These are phyloP conservation scores for Calcarisporium arbuscula DNA, from an alignment of 2,329 filamentous ascomycete species.

Conservation along the genomic window DNA sequence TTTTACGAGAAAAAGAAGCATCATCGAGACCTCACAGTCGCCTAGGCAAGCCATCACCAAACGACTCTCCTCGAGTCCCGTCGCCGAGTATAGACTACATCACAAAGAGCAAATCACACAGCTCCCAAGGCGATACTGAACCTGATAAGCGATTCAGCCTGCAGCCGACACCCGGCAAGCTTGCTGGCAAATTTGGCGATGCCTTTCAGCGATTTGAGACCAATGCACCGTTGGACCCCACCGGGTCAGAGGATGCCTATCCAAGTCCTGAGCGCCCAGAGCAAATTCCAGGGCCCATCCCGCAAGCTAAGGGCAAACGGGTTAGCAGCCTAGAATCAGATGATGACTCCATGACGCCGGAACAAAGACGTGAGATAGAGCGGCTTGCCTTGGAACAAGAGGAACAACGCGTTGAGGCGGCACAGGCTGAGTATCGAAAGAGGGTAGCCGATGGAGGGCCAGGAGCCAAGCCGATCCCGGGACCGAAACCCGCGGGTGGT, in stretches of 20 bases:
- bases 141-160: conserved; percentile 66
- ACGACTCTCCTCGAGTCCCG: conserved; percentile 14
- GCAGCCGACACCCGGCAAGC: conserved; percentile 60
- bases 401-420: conserved; percentile 81
- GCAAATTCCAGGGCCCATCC: conserved; percentile 63
- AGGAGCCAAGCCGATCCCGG: conserved; percentile 30
- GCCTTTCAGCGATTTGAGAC: conserved; percentile 88
- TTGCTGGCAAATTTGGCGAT: conserved; percentile 87
- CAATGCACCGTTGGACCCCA: conserved; percentile 26
- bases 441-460: conserved; percentile 52
- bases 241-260: conserved; percentile 11
- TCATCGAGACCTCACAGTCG: conserved; percentile 34
- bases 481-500: conserved; percentile 51
- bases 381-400: conserved; percentile 75
- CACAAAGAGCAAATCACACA: too few species aligned
- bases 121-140: too few species aligned
- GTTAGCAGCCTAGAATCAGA: conserved; percentile 61
- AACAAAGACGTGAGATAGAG: conserved; percentile 86
- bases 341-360: conserved; percentile 69
- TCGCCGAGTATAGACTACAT: conserved; percentile 39
- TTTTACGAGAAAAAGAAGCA: conserved; percentile 69
- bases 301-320: conserved; percentile 53
- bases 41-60: conserved; percentile 14
- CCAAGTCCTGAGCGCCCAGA: too few species aligned
- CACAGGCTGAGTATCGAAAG: conserved; percentile 80